Conservation (phyloP, 2,329 filamentous ascomycete species). For the Calonectria henricotiae region DNA sequence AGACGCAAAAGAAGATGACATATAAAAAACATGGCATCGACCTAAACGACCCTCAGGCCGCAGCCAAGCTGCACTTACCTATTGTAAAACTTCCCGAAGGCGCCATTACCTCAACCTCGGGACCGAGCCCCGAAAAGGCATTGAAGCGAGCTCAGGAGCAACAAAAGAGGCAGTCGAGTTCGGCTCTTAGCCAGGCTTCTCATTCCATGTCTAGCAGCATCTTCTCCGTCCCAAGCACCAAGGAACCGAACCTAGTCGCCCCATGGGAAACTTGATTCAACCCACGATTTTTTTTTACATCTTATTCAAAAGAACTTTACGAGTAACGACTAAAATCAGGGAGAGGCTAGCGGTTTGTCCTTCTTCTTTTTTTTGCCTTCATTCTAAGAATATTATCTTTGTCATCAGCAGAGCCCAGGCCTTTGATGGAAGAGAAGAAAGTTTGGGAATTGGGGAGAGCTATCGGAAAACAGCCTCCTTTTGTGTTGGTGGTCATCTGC, state of each 20-base stretch:
- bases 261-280: conserved; percentile 54
- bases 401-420: conserved; percentile 34
- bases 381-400: conserved; percentile 26
- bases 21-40: conserved; percentile 65
- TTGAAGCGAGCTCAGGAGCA: conserved; percentile 58
- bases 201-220: conserved; percentile 59
- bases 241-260: conserved; percentile 53
- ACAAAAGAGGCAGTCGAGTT: conserved; percentile 52
- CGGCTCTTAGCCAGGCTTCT: conserved; percentile 48
- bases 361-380: conserved; percentile 27
- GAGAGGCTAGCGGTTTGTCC: conserved; percentile 21
- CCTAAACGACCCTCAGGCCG: conserved; percentile 62
- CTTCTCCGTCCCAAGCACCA: conserved; percentile 55
- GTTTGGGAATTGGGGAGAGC: conserved; percentile 11
- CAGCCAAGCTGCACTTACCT: conserved; percentile 65
- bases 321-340: conserved; percentile 36
- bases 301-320: conserved; percentile 8
- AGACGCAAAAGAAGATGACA: conserved; percentile 62
- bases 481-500: conserved; percentile 7
- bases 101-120: conserved; percentile 65
- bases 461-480: background rate
- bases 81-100: conserved; percentile 63
- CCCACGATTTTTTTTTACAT: background rate
- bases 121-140: conserved; percentile 66
- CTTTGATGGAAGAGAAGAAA: conserved; percentile 22